A percentile compares a stretch with the other conserved stretches of the same genome.
Evolutionary conservation across 2,329 filamentous ascomycete species (phyloP).

Genomic region (Trichoderma sp.): DNA sequence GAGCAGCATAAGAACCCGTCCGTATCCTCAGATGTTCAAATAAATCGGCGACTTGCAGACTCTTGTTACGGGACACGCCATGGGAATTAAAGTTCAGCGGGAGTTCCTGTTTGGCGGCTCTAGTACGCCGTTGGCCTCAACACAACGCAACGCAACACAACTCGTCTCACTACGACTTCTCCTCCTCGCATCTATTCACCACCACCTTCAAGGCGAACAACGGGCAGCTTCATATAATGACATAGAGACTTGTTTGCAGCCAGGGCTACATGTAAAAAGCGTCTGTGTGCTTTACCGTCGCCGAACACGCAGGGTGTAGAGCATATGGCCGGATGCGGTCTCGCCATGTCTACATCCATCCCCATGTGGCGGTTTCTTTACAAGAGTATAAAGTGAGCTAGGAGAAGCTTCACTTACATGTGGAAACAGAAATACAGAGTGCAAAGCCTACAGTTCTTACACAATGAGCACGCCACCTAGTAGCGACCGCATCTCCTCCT

Average conservation of each 20-base stretch:
- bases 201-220: not conserved
- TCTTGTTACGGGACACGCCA: not conserved
- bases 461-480: not conserved
- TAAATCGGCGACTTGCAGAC: not conserved
- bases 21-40: not conserved
- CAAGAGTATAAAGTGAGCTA: conserved; percentile 1
- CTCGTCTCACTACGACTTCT: not conserved
- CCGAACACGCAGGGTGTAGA: not conserved
- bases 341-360: not conserved
- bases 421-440: not conserved
- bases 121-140: not conserved
- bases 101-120: not conserved
- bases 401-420: not conserved
- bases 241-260: not conserved
- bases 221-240: too few relatives aligned
- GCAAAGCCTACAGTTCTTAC: not conserved
- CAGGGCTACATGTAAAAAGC: not conserved
- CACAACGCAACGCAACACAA: not conserved
- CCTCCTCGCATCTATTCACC: not conserved
- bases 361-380: not conserved
- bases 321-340: conserved; percentile 1
- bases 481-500: not conserved
- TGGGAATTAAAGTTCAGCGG: not conserved
- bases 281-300: not conserved
- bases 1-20: not conserved